Evolutionary conservation across 2,329 filamentous ascomycete genomes (phyloP).

Genomic region (Ilyonectria robusta): DNA sequence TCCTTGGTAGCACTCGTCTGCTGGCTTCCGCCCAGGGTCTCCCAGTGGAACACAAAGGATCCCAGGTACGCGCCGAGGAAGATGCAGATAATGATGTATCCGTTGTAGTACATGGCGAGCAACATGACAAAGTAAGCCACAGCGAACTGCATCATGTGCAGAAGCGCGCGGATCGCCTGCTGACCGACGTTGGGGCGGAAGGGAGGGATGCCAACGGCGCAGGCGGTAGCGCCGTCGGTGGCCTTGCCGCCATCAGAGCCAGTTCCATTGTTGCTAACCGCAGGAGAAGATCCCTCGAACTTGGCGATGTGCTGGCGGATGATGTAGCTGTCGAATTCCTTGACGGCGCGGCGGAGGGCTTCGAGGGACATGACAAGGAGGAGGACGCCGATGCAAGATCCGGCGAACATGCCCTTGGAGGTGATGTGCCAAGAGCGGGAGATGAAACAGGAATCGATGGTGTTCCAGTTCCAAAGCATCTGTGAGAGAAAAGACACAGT

Average conservation of each 20-base stretch:
- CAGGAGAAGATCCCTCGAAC: slow-evolving; percentile 38
- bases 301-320: slow-evolving; percentile 65
- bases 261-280: slow-evolving; percentile 23
- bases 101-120: slow-evolving; percentile 68
- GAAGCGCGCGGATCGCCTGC: slow-evolving; percentile 74
- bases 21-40: slow-evolving; percentile 56
- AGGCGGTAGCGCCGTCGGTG: slow-evolving; percentile 28
- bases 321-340: slow-evolving; percentile 81
- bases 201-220: slow-evolving; percentile 44
- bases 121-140: slow-evolving; percentile 87
- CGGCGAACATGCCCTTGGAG: slow-evolving; percentile 80
- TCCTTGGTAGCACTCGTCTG: slow-evolving; percentile 55
- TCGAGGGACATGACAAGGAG: slow-evolving; percentile 82
- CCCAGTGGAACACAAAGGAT: slow-evolving; percentile 82
- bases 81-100: slow-evolving; percentile 86
- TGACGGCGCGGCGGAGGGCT: slow-evolving; percentile 76
- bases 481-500: slow-evolving; percentile 48
- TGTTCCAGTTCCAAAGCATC: slow-evolving; percentile 89
- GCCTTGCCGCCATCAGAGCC: slow-evolving; percentile 44
- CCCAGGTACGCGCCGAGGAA: slow-evolving; percentile 83
- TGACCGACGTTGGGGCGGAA: slow-evolving; percentile 74
- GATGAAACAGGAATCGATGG: slow-evolving; percentile 80
- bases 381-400: slow-evolving; percentile 83
- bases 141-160: slow-evolving; percentile 81
- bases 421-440: slow-evolving; percentile 78